Conservation (phyloP, 164 flowering plant species). For the Annona squamosa region DNA sequence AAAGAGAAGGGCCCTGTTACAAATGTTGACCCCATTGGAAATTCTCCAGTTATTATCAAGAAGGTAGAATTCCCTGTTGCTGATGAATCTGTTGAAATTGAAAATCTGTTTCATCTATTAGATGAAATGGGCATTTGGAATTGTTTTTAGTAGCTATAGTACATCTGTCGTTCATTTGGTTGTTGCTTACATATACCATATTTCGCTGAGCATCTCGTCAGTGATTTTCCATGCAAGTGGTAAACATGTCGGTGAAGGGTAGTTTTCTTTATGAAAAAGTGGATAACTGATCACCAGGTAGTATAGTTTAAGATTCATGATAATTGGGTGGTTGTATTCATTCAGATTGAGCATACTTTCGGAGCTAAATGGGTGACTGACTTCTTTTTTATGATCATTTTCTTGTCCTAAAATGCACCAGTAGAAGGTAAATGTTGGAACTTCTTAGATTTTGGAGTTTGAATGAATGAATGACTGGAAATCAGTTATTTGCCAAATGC, state of each 20-base stretch:
- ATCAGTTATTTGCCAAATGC: background rate
- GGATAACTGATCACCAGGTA: background rate
- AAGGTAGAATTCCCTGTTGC: slow-evolving; percentile 44
- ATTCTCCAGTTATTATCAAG: slow-evolving; percentile 91
- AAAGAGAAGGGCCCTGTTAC: slow-evolving; percentile 80
- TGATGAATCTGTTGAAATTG: background rate
- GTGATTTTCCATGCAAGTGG: background rate
- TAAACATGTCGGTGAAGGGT: background rate
- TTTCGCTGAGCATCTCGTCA: background rate
- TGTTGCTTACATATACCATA: background rate
- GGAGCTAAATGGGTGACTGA: background rate
- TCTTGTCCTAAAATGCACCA: background rate
- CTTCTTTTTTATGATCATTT: background rate
- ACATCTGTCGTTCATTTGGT: background rate
- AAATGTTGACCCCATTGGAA: slow-evolving; percentile 90
- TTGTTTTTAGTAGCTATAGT: background rate
- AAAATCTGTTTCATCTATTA: background rate
- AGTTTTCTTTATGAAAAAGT: background rate
- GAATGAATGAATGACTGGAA: background rate
- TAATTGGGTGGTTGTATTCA: background rate
- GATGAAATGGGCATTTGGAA: background rate
- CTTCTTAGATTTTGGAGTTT: background rate
- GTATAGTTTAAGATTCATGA: background rate
- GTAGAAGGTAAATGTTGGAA: background rate
- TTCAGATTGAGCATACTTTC: background rate